Evolutionary conservation across 306 rosid species (phyloP), one percentile per base, ranked within the genome.

Genomic region (Fragaria vesca): DNA sequence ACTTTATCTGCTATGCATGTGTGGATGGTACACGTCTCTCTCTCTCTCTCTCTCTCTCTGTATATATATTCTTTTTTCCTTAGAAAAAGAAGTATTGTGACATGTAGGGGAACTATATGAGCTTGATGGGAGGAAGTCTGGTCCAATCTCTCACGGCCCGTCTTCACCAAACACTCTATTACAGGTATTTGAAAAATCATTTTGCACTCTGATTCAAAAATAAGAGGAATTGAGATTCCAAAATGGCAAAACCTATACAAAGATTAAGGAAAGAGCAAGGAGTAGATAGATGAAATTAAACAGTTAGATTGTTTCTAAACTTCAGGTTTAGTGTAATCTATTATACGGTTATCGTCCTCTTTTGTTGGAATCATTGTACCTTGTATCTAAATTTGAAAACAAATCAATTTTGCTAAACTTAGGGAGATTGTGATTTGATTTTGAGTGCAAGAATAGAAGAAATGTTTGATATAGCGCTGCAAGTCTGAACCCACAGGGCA

Each of bases 91-190:
- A 62, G 28, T 58, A 13, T 62, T 62, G 3, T 15, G 36, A 62
- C 68, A 6, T 69, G 66, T 55, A 93, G 98, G 96, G 40, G 83
- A 82, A 52, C 93, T 93, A 63, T 93, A 91, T 77, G 98, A 93
- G 90, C 97, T 93, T 63, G 98, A 93, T 69, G 98, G 98, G 69
- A 88, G 97, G 77, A 91, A 91, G 84, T 78, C 84, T 0, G 89
- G 83, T 32, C 93, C 98, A 38, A 87, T 93, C 73, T 89, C 89
- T 71, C 98, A 93, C 6, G 98, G 98, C 45, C 75, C 87, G 57
- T 85, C 93, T 82, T 88, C 98, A 66, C 97, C 91, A 55, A 76
- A 40, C 79, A 70, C 83, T 75, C 67, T 91, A 72, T 89, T 93
- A 78, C 83, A 79, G 93, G 98, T 93, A 89, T 68, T 18, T 28